These are phyloP conservation scores for Sesbania bispinosa DNA, from an alignment of 306 rosid species.

Conservation along the genomic window DNA sequence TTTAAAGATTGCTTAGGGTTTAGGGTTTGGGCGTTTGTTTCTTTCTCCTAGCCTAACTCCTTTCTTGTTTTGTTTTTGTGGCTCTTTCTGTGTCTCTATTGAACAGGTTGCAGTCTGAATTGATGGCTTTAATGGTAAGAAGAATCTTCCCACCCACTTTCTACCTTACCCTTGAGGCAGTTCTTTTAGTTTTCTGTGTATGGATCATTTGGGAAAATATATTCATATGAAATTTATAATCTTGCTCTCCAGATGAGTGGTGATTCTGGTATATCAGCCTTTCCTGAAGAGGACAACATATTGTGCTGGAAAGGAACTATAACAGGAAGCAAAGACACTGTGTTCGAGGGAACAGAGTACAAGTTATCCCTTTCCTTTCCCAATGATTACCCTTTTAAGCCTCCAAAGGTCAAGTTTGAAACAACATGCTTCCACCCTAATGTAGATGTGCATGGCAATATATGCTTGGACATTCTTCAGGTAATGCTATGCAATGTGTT, in stretches of 20 bases:
- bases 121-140: constrained; percentile 97
- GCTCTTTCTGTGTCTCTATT: background rate
- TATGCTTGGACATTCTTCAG: constrained; percentile 99
- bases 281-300: constrained; percentile 95
- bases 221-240: no score
- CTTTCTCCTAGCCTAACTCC: no score
- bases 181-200: no score
- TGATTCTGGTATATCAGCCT: constrained; percentile 84
- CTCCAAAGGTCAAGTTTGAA: constrained; percentile 95
- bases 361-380: constrained; percentile 73
- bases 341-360: constrained; percentile 89
- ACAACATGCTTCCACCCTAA: constrained; percentile 87
- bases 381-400: constrained; percentile 87
- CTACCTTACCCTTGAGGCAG: no score
- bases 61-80: background rate
- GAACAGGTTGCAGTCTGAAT: constrained; percentile 87
- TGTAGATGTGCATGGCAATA: constrained; percentile 77
- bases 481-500: constrained; percentile 30
- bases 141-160: no score
- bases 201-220: no score
- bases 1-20: no score
- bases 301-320: constrained; percentile 97
- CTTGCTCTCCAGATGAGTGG: constrained; percentile 72
- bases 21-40: no score
- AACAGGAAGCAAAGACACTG: constrained; percentile 86